Percentiles rank a stretch among this genome's conserved stretches.
Conservation (phyloP, 768 basidiomycete genomes). For the Boletales sp. region DNA sequence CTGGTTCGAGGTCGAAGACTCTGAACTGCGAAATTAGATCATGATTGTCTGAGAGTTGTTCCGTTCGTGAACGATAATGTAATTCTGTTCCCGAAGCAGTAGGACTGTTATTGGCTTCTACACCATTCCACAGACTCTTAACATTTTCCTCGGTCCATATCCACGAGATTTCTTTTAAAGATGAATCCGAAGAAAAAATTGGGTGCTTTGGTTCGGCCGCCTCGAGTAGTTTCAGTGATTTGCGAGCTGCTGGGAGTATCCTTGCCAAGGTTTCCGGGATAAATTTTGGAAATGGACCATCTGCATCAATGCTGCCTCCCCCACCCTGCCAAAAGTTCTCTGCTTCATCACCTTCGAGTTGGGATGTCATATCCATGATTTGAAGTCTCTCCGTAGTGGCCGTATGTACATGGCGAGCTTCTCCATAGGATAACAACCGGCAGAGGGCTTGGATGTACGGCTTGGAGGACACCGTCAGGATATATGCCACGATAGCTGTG, state of each 20-base stretch:
- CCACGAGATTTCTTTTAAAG: conserved; percentile 42
- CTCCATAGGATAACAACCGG: conserved; percentile 52
- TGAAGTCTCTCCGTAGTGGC: conserved; percentile 10
- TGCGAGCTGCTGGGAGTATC: conserved; percentile 60
- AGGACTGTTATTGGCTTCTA: not conserved
- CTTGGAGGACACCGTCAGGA: conserved; percentile 60
- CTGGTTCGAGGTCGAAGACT: conserved; percentile 69
- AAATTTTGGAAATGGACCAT: conserved; percentile 58
- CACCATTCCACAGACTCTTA: conserved; percentile 7
- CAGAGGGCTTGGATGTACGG: conserved; percentile 61
- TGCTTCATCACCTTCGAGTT: conserved; percentile 29
- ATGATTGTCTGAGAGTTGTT: conserved; percentile 11
- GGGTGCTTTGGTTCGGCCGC: conserved; percentile 64
- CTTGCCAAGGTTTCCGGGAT: conserved; percentile 49
- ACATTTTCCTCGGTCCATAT: conserved; percentile 36
- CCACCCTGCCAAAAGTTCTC: conserved; percentile 39
- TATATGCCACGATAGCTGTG: conserved; percentile 57
- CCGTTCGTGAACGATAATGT: not conserved
- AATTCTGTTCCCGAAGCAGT: not conserved
- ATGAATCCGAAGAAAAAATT: conserved; percentile 39
- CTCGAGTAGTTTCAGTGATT: conserved; percentile 62
- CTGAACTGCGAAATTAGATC: conserved; percentile 45
- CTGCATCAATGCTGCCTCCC: conserved; percentile 37
- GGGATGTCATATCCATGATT: conserved; percentile 12
- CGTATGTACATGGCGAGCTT: conserved; percentile 27